These are phyloP conservation scores for Apiotrichum porosum DNA, from an alignment of 1,284 basidiomycete genomes.

Conservation along the genomic window DNA sequence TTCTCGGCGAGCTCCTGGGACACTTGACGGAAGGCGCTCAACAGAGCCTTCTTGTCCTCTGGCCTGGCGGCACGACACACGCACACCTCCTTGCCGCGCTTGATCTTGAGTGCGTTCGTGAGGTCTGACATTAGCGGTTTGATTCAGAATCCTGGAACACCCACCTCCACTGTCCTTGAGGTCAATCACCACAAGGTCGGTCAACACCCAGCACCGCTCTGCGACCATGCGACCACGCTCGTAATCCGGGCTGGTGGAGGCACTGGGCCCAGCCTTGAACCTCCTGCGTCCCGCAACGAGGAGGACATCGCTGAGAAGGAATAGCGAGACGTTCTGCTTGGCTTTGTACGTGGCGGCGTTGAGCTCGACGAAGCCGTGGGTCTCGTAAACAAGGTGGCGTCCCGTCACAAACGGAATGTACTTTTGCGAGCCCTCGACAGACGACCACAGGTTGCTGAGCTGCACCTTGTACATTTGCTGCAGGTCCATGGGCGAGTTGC, in stretches of 20 bases:
- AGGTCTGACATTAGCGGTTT: constrained; percentile 56
- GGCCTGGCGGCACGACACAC: constrained; percentile 81
- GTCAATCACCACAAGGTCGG: constrained; percentile 89
- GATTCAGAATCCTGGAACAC: no score
- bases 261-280: constrained; percentile 23
- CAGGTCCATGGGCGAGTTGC: constrained; percentile 87
- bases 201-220: constrained; percentile 84
- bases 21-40: constrained; percentile 81
- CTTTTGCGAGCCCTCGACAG: constrained; percentile 94
- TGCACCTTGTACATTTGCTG: constrained; percentile 90
- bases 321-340: constrained; percentile 78
- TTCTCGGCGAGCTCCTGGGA: constrained; percentile 85
- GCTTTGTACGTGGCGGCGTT: constrained; percentile 95
- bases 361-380: constrained; percentile 75
- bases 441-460: constrained; percentile 82
- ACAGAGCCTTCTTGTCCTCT: constrained; percentile 78
- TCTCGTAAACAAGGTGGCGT: constrained; percentile 82
- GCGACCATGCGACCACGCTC: constrained; percentile 71
- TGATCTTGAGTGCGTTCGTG: constrained; percentile 93
- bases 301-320: constrained; percentile 85
- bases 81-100: constrained; percentile 85
- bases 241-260: constrained; percentile 48
- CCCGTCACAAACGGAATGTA: constrained; percentile 86
- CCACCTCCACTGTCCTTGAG: constrained; percentile 76
- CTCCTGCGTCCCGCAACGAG: constrained; percentile 66